Evolutionary conservation across 2,329 filamentous ascomycete genomes (phyloP).

Genomic region (Sordariomycetes sp.): DNA sequence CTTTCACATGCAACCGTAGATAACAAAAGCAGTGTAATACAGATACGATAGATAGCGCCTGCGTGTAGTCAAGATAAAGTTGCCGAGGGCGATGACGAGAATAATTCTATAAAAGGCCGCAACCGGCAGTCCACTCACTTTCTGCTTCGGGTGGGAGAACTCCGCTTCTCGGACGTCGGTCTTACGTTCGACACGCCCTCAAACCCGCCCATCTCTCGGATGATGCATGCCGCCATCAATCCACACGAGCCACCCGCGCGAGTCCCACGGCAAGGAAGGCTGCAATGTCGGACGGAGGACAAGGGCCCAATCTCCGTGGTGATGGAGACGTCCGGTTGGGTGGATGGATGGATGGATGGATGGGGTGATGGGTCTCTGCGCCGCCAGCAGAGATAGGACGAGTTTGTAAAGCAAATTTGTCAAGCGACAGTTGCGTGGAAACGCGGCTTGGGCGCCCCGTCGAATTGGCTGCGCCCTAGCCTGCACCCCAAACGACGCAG

Average conservation of each 20-base stretch:
- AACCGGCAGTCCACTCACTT: background rate
- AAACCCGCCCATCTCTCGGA: too few species aligned
- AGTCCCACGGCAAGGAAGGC: background rate
- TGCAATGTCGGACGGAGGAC: background rate
- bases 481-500: too few species aligned
- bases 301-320: background rate
- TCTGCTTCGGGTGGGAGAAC: background rate
- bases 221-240: too few species aligned
- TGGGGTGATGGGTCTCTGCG: background rate
- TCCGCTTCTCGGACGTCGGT: background rate
- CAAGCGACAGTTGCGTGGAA: background rate
- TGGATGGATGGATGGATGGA: background rate
- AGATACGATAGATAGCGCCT: background rate
- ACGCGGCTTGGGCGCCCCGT: background rate
- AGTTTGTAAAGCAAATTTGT: background rate
- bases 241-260: background rate
- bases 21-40: background rate
- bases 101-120: background rate
- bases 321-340: background rate
- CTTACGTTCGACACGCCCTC: too few species aligned
- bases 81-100: background rate
- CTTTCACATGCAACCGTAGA: background rate
- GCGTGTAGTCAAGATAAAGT: background rate
- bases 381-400: background rate
- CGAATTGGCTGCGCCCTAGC: background rate